Evolutionary conservation across 306 rosid species (phyloP).

Genomic region (Corylus avellana): DNA sequence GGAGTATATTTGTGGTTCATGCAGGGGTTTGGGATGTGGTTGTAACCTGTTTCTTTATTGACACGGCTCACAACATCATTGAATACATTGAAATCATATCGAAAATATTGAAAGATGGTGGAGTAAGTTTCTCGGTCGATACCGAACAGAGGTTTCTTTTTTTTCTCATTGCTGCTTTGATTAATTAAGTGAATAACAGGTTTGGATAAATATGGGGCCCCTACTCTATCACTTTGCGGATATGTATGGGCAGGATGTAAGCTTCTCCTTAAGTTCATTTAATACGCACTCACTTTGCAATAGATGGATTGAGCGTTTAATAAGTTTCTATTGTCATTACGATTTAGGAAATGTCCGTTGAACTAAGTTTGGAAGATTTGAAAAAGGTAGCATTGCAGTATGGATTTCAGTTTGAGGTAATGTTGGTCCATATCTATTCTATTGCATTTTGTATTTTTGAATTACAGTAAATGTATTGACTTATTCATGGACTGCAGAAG

Average conservation of each 20-base stretch:
- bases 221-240: slow-evolving; percentile 94
- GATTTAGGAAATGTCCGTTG: slow-evolving; percentile 84
- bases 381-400: slow-evolving; percentile 71
- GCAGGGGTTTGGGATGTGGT: slow-evolving; percentile 97
- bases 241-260: slow-evolving; percentile 84
- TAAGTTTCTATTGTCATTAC: slow-evolving; percentile 7
- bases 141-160: background rate
- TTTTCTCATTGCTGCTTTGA: slow-evolving; percentile 16
- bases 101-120: slow-evolving; percentile 80
- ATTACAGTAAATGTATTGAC: slow-evolving; percentile 23
- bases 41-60: slow-evolving; percentile 95
- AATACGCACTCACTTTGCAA: background rate
- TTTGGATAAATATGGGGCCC: slow-evolving; percentile 98
- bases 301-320: background rate
- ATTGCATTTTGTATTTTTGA: background rate
- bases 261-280: slow-evolving; percentile 26
- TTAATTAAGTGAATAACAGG: slow-evolving; percentile 46
- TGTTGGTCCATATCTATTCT: slow-evolving; percentile 17
- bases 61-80: slow-evolving; percentile 87
- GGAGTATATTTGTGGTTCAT: slow-evolving; percentile 26
- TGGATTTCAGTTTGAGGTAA: slow-evolving; percentile 88
- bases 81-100: slow-evolving; percentile 93
- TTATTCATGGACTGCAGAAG: slow-evolving; percentile 54
- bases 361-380: slow-evolving; percentile 95
- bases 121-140: slow-evolving; percentile 64